A percentile compares a stretch with the other conserved stretches of the same genome.
Evolutionary conservation across 768 basidiomycete species (phyloP).

Genomic region (Suillus clintonianus): DNA sequence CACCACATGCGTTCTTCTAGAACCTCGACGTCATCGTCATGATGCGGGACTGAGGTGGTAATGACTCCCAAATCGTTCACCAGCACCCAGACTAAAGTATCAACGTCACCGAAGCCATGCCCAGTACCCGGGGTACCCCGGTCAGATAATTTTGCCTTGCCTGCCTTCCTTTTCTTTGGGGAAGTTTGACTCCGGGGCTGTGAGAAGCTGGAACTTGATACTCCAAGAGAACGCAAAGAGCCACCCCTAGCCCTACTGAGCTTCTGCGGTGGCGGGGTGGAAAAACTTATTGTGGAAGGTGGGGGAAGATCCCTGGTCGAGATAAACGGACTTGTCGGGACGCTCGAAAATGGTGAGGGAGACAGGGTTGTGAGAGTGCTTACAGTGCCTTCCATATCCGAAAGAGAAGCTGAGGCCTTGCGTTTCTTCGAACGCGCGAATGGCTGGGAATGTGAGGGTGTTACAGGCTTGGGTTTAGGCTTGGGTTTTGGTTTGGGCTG

Average conservation of each 20-base stretch:
- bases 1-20: slow-evolving; percentile 54
- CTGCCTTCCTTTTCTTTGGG: slow-evolving; percentile 20
- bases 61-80: slow-evolving; percentile 43
- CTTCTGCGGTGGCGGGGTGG: not conserved
- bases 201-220: slow-evolving; percentile 14
- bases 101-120: slow-evolving; percentile 29
- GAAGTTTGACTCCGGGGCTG: slow-evolving; percentile 19
- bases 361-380: slow-evolving; percentile 15
- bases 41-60: slow-evolving; percentile 23
- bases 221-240: slow-evolving; percentile 10
- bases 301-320: slow-evolving; percentile 18
- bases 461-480: slow-evolving; percentile 4
- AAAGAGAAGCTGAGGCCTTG: slow-evolving; percentile 17
- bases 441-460: slow-evolving; percentile 9
- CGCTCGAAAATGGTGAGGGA: slow-evolving; percentile 29
- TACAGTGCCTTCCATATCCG: slow-evolving; percentile 12
- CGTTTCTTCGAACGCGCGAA: slow-evolving; percentile 18
- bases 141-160: slow-evolving; percentile 4
- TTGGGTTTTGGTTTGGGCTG: slow-evolving; percentile 12
- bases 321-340: slow-evolving; percentile 16
- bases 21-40: slow-evolving; percentile 22
- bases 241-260: slow-evolving; percentile 13
- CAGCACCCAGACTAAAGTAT: slow-evolving; percentile 54
- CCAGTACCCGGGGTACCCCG: not conserved
- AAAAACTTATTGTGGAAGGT: slow-evolving; percentile 11